Evolutionary conservation across 148 eudicot species (phyloP).

Genomic region (Bassia scoparia): DNA sequence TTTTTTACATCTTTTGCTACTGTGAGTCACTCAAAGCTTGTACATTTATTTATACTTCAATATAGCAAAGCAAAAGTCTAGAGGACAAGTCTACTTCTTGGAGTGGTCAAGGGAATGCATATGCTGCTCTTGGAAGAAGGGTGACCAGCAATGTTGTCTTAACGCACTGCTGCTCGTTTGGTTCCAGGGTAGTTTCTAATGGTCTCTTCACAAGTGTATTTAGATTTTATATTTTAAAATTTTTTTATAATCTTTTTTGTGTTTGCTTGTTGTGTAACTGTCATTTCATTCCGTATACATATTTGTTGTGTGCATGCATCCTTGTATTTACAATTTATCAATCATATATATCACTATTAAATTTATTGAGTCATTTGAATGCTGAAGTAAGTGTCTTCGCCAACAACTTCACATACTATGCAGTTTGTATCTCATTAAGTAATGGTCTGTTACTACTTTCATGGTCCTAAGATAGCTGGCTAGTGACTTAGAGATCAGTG

Average conservation of each 20-base stretch:
- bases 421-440: no score
- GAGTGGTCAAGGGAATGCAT: constrained; percentile 96
- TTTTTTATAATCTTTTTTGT: background rate
- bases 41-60: constrained; percentile 16
- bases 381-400: no score
- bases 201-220: constrained; percentile 6
- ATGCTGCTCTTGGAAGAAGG: constrained; percentile 94
- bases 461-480: background rate
- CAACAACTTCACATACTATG: no score
- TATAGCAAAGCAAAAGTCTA: constrained; percentile 83
- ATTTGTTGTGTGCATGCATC: background rate
- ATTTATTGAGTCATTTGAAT: background rate
- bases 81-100: constrained; percentile 87
- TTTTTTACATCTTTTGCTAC: background rate
- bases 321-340: background rate
- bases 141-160: constrained; percentile 98
- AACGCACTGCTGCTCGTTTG: constrained; percentile 96
- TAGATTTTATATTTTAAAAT: no score
- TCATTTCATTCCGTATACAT: background rate
- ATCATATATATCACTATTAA: background rate
- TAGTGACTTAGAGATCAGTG: background rate
- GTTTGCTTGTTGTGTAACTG: background rate
- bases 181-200: constrained; percentile 79
- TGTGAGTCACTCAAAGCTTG: background rate
- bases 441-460: background rate